A percentile compares a stretch with the other conserved stretches of the same genome.
Conservation (phyloP, 805 yeast genomes). For the Ogataea thermomethanolica region DNA sequence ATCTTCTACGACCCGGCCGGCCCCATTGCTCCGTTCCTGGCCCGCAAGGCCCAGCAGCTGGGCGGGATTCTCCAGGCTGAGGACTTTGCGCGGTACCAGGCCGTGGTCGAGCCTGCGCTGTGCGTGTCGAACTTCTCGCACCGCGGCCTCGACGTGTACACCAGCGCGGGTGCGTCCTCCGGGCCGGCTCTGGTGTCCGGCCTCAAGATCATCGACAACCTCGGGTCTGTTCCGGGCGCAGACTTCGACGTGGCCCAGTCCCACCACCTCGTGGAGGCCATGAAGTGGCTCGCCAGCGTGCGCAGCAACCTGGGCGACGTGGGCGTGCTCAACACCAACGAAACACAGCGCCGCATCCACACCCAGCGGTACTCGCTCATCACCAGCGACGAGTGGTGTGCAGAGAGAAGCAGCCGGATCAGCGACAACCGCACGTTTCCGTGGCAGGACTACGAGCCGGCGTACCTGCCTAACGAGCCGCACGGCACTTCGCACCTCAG, state of each 20-base stretch:
- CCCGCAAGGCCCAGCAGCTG: slow-evolving; percentile 41
- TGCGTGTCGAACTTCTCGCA: slow-evolving; percentile 33
- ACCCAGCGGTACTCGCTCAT: slow-evolving; percentile 40
- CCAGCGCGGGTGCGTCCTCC: slow-evolving; percentile 71
- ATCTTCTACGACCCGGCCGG: slow-evolving; percentile 84
- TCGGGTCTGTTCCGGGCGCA: slow-evolving; percentile 23
- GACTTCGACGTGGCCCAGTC: slow-evolving; percentile 48
- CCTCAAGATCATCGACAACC: slow-evolving; percentile 54
- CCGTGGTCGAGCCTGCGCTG: slow-evolving; percentile 45
- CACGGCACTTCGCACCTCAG: slow-evolving; percentile 91
- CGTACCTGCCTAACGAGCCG: slow-evolving; percentile 71
- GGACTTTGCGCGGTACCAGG: slow-evolving; percentile 68
- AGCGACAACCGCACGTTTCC: slow-evolving; percentile 53
- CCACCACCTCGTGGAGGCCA: slow-evolving; percentile 74
- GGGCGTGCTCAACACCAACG: slow-evolving; percentile 26
- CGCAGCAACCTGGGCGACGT: slow-evolving; percentile 82
- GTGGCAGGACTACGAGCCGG: slow-evolving; percentile 77
- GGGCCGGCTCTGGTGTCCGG: slow-evolving; percentile 84
- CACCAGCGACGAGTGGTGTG: slow-evolving; percentile 55
- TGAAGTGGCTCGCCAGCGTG: slow-evolving; percentile 92
- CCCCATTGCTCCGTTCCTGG: slow-evolving; percentile 61
- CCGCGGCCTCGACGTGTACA: slow-evolving; percentile 37
- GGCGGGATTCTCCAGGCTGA: slow-evolving; percentile 66
- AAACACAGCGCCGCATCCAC: slow-evolving; percentile 30
- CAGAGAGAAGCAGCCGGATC: slow-evolving; percentile 46